Evolutionary conservation across 2,329 filamentous ascomycete species (phyloP), one percentile per base, ranked within the genome.

Genomic region (Cordyceps sp.): DNA sequence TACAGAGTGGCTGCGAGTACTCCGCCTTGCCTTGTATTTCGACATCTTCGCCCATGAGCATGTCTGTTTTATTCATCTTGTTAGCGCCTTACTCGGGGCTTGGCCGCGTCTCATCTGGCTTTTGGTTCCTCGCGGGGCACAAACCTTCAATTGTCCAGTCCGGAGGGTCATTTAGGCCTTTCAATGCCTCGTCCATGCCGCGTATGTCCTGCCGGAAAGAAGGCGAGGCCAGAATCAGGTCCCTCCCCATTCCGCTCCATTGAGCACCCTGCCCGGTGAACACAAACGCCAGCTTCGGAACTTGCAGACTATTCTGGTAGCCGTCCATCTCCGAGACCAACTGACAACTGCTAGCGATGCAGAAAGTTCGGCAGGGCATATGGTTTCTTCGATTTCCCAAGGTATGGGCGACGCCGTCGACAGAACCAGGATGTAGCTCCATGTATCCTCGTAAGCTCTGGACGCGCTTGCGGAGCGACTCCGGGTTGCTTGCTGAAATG

Each of bases 1-100:
- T 69, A 31, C 60, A 69, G 2, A 68, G 41, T 1, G 67, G 61
- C 37, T 72, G 66, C 0, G 60, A n/a, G 4, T 14, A 21, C 18
- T 22, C n/a, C 5, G 25, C 9, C 15, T 26, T 26, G 25, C 14
- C 15, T 15, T 4, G 14, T 26, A 9, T 15, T 26, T 14, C 13
- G 4, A 6, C 4, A 10, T 16, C 15, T 15, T 14, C 31, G n/a
- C n/a, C n/a, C n/a, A n/a, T n/a, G n/a, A n/a, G n/a, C n/a, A n/a
- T n/a, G n/a, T n/a, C n/a, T n/a, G n/a, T n/a, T n/a, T n/a, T n/a
- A n/a, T n/a, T n/a, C n/a, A n/a, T n/a, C n/a, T n/a, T n/a, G n/a
- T n/a, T n/a, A n/a, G n/a, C n/a, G n/a, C n/a, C n/a, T n/a, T n/a
- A n/a, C n/a, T n/a, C n/a, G n/a, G n/a, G n/a, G n/a, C n/a, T n/a